Evolutionary conservation across 1,139 yeast species (phyloP).

Genomic region (Geotrichum citri-aurantii): DNA sequence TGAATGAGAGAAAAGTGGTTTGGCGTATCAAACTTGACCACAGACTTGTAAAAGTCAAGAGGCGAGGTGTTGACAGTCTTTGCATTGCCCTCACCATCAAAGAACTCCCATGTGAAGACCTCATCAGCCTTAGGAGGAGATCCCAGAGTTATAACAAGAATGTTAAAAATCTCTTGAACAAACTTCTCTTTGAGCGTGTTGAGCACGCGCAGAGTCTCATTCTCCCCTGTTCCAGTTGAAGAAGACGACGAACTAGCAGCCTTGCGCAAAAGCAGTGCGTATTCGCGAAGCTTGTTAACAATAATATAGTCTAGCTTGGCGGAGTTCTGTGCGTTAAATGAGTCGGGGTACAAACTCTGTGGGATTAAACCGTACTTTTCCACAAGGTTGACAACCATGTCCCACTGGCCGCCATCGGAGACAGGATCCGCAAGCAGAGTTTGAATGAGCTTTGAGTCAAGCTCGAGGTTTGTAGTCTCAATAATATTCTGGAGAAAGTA

Average conservation of each 20-base stretch:
- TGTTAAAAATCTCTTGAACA: slow-evolving; percentile 49
- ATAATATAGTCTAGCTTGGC: slow-evolving; percentile 47
- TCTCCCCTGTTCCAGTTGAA: slow-evolving; percentile 25
- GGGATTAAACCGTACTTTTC: slow-evolving; percentile 61
- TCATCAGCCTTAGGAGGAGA: slow-evolving; percentile 57
- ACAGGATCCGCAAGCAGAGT: slow-evolving; percentile 48
- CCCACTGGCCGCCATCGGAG: slow-evolving; percentile 72
- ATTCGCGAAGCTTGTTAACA: slow-evolving; percentile 56
- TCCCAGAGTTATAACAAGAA: slow-evolving; percentile 53
- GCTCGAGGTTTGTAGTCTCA: slow-evolving; percentile 48
- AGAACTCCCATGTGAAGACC: slow-evolving; percentile 53
- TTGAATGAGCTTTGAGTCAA: slow-evolving; percentile 52
- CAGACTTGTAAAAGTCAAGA: slow-evolving; percentile 44
- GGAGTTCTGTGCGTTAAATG: slow-evolving; percentile 50
- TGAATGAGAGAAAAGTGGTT: slow-evolving; percentile 53
- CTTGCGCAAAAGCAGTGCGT: slow-evolving; percentile 49
- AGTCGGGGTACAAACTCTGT: slow-evolving; percentile 54
- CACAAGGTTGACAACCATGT: slow-evolving; percentile 58
- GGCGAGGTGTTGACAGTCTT: slow-evolving; percentile 48
- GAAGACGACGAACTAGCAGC: slow-evolving; percentile 22
- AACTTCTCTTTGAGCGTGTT: slow-evolving; percentile 43
- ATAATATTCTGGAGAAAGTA: slow-evolving; percentile 54
- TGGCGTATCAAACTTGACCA: slow-evolving; percentile 44
- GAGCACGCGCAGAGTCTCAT: slow-evolving; percentile 32
- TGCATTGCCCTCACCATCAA: slow-evolving; percentile 51